These are phyloP conservation scores for Nicotiana benthamiana DNA, from an alignment of 257 asterid species.

Conservation along the genomic window DNA sequence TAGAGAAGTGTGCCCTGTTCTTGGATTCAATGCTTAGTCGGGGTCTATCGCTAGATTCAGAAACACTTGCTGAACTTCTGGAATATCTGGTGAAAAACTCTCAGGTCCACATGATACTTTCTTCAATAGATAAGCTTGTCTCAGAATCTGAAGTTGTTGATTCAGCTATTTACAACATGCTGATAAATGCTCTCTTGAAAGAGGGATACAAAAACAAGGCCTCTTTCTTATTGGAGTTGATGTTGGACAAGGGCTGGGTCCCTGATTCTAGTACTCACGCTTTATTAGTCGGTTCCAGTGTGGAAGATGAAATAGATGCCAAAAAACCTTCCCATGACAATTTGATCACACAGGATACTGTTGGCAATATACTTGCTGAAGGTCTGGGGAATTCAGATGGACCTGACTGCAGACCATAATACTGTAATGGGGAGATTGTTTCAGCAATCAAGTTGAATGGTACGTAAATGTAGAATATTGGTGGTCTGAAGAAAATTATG, in stretches of 20 bases:
- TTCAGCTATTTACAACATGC: constrained; percentile 33
- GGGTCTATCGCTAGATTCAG: constrained; percentile 37
- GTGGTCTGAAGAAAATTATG: background rate
- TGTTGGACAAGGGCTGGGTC: constrained; percentile 80
- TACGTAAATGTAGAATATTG: background rate
- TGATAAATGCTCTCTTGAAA: constrained; percentile 58
- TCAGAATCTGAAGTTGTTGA: constrained; percentile 34
- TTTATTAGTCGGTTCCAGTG: constrained; percentile 43
- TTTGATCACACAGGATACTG: constrained; percentile 29
- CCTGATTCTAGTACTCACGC: constrained; percentile 62
- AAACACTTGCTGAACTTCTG: constrained; percentile 42
- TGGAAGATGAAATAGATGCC: constrained; percentile 12
- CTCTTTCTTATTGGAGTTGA: constrained; percentile 38
- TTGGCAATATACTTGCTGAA: constrained; percentile 60
- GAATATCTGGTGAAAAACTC: constrained; percentile 33
- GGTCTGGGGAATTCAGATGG: constrained; percentile 17
- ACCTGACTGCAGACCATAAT: background rate
- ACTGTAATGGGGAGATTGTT: background rate
- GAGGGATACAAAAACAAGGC: constrained; percentile 63
- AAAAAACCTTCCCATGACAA: constrained; percentile 5
- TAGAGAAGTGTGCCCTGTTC: constrained; percentile 21
- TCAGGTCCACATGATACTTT: constrained; percentile 41
- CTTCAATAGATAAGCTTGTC: constrained; percentile 30
- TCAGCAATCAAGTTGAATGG: background rate
- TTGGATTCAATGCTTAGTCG: constrained; percentile 48